These are phyloP conservation scores for Neofusicoccum laricinum DNA, from an alignment of 2,329 filamentous ascomycete species.

Conservation along the genomic window DNA sequence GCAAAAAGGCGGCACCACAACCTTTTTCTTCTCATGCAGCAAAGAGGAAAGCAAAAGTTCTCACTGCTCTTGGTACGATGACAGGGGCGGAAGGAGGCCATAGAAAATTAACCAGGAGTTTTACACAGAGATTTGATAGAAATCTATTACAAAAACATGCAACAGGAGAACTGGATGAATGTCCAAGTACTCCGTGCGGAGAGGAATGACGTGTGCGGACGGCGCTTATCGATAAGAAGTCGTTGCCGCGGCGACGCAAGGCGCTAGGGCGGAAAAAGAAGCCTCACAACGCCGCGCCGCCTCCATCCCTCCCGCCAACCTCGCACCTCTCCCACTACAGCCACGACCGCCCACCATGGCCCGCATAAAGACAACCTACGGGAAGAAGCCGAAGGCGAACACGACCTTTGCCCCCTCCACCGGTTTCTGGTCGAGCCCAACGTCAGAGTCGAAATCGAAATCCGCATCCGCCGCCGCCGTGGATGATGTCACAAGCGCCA, in stretches of 20 bases:
- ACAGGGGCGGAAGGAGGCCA: no score
- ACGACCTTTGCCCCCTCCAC: neutral
- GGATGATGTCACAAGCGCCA: neutral
- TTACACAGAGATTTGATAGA: no score
- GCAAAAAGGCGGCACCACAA: no score
- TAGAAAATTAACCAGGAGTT: no score
- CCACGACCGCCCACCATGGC: neutral
- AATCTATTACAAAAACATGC: no score
- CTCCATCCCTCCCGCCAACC: neutral
- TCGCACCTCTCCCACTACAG: neutral
- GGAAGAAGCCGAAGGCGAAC: constrained; percentile 1
- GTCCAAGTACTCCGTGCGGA: no score
- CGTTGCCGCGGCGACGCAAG: neutral
- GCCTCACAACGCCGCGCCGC: neutral
- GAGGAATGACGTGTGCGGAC: no score
- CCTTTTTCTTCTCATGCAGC: no score
- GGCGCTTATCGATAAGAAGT: no score
- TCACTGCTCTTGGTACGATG: no score
- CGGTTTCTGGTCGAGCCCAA: constrained; percentile 10
- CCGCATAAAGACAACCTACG: constrained; percentile 3
- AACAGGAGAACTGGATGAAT: no score
- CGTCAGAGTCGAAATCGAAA: neutral
- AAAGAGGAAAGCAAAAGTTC: no score
- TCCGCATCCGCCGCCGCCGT: neutral
- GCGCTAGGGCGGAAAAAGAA: neutral